Conservation (phyloP, 1,284 basidiomycete genomes). For the Puccinia novopanici region DNA sequence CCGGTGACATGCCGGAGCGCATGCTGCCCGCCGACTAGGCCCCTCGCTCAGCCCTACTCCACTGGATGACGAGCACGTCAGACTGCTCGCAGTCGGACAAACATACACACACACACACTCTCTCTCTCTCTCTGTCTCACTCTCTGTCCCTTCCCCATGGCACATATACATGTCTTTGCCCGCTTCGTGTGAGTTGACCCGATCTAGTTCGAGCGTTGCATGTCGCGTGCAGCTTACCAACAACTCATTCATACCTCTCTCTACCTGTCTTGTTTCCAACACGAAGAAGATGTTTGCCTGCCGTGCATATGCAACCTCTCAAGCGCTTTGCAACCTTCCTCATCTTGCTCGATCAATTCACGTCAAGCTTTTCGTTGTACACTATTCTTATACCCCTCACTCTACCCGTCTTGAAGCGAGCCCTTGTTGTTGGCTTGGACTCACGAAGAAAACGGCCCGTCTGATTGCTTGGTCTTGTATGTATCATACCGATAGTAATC, state of each 20-base stretch:
- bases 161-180: not conserved
- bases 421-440: no score
- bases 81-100: no score
- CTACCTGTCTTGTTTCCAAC: not conserved
- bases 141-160: not conserved
- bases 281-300: no score
- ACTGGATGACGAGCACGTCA: not conserved
- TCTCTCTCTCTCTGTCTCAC: not conserved
- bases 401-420: no score
- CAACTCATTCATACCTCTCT: not conserved
- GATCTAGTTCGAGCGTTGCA: not conserved
- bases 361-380: no score
- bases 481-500: no score
- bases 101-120: no score
- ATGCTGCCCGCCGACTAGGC: constrained; percentile 9
- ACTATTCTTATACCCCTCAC: no score
- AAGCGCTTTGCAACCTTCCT: no score
- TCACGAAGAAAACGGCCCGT: no score
- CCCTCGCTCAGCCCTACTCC: not conserved
- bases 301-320: not conserved
- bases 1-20: constrained; percentile 9
- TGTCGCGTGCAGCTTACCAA: not conserved
- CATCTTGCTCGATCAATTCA: no score
- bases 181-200: not conserved
- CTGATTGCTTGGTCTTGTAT: no score